A percentile compares a stretch with the other conserved stretches of the same genome.
These are phyloP conservation scores for Rhododendron ferrugineum DNA, from an alignment of 148 eudicot genomes.

Conservation along the genomic window DNA sequence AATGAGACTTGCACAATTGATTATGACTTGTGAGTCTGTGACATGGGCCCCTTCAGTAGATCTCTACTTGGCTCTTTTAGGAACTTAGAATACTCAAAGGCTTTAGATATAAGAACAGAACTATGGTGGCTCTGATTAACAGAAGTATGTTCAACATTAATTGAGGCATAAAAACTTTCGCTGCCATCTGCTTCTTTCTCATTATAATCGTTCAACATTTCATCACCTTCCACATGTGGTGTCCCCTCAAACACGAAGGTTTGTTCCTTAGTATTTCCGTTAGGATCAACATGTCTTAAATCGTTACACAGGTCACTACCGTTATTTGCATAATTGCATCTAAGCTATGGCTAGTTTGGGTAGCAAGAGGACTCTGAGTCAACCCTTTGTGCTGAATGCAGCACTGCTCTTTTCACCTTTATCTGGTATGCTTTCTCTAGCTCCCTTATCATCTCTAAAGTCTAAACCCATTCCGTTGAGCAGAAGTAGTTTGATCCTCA, in stretches of 20 bases:
- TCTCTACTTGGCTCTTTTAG: background rate
- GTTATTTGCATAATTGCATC: conserved; percentile 32
- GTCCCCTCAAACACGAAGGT: conserved; percentile 24
- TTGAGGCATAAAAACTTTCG: conserved; percentile 20
- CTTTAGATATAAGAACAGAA: conserved; percentile 20
- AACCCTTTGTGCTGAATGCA: conserved; percentile 34
- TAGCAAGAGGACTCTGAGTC: conserved; percentile 64
- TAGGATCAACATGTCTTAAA: conserved; percentile 26
- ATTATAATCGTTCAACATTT: conserved; percentile 27
- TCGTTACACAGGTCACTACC: conserved; percentile 31
- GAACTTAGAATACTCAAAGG: background rate
- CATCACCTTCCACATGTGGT: conserved; percentile 30
- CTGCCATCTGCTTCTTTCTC: conserved; percentile 27
- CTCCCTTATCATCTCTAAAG: conserved; percentile 21
- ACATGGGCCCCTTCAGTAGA: background rate
- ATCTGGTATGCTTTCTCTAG: conserved; percentile 18
- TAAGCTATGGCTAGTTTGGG: conserved; percentile 33
- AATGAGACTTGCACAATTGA: background rate
- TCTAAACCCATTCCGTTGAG: conserved; percentile 35
- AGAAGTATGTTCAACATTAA: conserved; percentile 22
- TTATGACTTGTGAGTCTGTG: background rate
- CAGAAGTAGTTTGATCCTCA: conserved; percentile 31
- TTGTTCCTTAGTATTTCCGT: conserved; percentile 22
- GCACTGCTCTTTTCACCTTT: conserved; percentile 30
- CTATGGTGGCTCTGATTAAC: conserved; percentile 19